Conservation (phyloP, 1,139 yeast species). For the Yamadazyma membranifaciens region DNA sequence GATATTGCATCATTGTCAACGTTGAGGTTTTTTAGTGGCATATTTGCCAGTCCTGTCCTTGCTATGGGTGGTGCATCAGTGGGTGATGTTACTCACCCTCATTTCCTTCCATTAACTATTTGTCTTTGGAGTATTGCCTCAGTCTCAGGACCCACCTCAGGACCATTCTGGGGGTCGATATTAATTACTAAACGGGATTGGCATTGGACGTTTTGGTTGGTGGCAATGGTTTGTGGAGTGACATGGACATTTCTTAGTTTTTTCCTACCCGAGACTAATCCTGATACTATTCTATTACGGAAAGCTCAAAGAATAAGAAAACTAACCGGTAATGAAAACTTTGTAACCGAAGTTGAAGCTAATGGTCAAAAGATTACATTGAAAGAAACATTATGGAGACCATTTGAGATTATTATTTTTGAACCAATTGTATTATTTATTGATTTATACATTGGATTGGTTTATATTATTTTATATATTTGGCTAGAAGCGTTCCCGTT, state of each 20-base stretch:
- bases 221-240: conserved; percentile 35
- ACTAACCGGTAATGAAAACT: conserved; percentile 39
- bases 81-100: conserved; percentile 24
- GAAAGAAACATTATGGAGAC: conserved; percentile 27
- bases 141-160: conserved; percentile 30
- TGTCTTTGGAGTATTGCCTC: conserved; percentile 29
- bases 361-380: conserved; percentile 12
- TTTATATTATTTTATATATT: conserved; percentile 28
- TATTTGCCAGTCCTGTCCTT: conserved; percentile 34
- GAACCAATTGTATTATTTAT: conserved; percentile 35
- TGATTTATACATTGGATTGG: conserved; percentile 28
- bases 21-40: conserved; percentile 31
- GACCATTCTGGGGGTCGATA: conserved; percentile 31
- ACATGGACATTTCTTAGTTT: conserved; percentile 29
- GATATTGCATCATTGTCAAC: conserved; percentile 30
- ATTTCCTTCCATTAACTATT: conserved; percentile 27
- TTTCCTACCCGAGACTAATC: conserved; percentile 52
- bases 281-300: conserved; percentile 42
- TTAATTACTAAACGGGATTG: conserved; percentile 26
- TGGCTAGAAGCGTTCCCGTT: conserved; percentile 36
- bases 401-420: conserved; percentile 25
- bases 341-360: conserved; percentile 39
- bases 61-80: conserved; percentile 39
- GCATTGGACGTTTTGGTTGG: conserved; percentile 49
- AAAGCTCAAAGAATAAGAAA: conserved; percentile 47